Percentiles rank a stretch among this genome's conserved stretches.
Conservation (phyloP, 768 basidiomycete genomes). For the Rhodotorula sphaerocarpa region DNA sequence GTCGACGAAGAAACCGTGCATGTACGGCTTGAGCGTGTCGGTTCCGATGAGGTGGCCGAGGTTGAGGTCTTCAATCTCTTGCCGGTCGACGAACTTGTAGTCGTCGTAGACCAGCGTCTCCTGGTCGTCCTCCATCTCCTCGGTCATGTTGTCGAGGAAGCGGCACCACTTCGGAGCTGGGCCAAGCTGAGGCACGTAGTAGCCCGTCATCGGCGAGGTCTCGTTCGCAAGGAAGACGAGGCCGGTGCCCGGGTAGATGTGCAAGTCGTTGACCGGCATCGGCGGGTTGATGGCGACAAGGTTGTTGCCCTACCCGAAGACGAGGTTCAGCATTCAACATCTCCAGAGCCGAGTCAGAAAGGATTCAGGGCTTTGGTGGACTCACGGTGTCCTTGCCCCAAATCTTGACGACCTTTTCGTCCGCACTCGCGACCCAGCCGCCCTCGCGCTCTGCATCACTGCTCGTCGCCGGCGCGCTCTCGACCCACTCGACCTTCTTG, state of each 20-base stretch:
- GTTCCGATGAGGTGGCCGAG: conserved; percentile 91
- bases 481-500: conserved; percentile 77
- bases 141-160: conserved; percentile 96
- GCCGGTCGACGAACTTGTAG: conserved; percentile 89
- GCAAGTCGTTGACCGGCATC: conserved; percentile 77
- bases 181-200: conserved; percentile 90
- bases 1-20: conserved; percentile 98
- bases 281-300: conserved; percentile 88
- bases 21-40: conserved; percentile 92
- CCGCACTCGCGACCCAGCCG: conserved; percentile 80
- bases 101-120: conserved; percentile 73
- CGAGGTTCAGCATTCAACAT: conserved; percentile 7
- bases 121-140: conserved; percentile 87
- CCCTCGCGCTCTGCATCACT: conserved; percentile 59
- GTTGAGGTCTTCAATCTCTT: conserved; percentile 77
- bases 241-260: conserved; percentile 81
- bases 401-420: conserved; percentile 94
- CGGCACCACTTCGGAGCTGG: conserved; percentile 94
- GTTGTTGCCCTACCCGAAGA: conserved; percentile 58
- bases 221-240: conserved; percentile 88
- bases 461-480: conserved; percentile 57
- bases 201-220: conserved; percentile 88
- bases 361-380: too few species aligned
- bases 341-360: conserved; percentile 13
- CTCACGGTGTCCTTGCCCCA: conserved; percentile 81